Conservation (phyloP, 108 stramenopile species). For the Skeletonema potamos region DNA sequence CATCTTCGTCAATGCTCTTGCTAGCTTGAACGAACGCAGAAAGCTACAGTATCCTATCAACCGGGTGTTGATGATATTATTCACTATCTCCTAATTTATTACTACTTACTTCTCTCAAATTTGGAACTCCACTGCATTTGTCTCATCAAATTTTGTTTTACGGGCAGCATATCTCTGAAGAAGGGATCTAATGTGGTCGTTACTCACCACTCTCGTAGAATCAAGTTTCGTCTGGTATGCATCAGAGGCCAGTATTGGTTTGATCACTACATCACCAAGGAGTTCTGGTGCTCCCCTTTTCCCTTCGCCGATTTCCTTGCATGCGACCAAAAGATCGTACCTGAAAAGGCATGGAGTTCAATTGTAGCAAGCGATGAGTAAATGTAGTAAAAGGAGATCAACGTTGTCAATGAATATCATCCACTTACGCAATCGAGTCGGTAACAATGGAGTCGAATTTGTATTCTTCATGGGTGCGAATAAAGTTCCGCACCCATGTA, state of each 20-base stretch:
- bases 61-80: too few species aligned
- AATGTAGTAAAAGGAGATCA: constrained; percentile 5
- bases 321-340: constrained; percentile 85
- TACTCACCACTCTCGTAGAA: constrained; percentile 68
- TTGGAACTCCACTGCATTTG: constrained; percentile 5
- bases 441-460: constrained; percentile 90
- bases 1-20: too few species aligned
- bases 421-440: constrained; percentile 79
- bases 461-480: constrained; percentile 92
- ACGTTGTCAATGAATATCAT: not conserved
- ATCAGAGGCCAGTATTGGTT: constrained; percentile 72
- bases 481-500: constrained; percentile 94
- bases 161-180: constrained; percentile 42
- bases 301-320: constrained; percentile 87
- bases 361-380: not conserved
- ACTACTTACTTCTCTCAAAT: not conserved
- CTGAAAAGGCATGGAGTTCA: constrained; percentile 17
- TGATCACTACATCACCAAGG: constrained; percentile 70
- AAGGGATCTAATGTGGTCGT: constrained; percentile 62
- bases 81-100: too few species aligned
- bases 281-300: constrained; percentile 76
- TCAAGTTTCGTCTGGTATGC: constrained; percentile 85
- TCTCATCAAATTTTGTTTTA: constrained; percentile 28
- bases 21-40: too few species aligned
- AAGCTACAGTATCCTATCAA: too few species aligned